These are phyloP conservation scores for Obelidium mucronatum DNA, from an alignment of 192 early-diverging fungal species.

Conservation along the genomic window DNA sequence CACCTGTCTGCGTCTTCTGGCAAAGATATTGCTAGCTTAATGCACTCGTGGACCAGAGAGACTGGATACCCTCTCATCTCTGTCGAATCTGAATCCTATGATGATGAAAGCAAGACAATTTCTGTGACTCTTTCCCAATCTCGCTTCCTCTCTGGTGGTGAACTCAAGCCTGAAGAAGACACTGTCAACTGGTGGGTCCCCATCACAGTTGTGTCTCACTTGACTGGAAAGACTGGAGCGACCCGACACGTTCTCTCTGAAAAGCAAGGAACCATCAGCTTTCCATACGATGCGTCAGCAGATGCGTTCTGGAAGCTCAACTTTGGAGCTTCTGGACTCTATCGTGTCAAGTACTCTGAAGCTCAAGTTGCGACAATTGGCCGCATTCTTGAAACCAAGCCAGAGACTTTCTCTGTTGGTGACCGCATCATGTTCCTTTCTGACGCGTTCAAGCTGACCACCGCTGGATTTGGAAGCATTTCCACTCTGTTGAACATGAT, in stretches of 20 bases:
- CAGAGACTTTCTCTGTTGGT: conserved; percentile 45
- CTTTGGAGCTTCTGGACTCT: conserved; percentile 79
- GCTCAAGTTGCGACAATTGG: conserved; percentile 43
- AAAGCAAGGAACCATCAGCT: conserved; percentile 51
- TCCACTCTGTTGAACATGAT: conserved; percentile 78
- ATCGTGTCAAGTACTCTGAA: conserved; percentile 72
- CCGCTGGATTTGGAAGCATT: conserved; percentile 81
- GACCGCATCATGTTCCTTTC: conserved; percentile 87
- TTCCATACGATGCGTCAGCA: conserved; percentile 50
- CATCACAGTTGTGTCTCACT: conserved; percentile 61
- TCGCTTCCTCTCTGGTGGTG: conserved; percentile 87
- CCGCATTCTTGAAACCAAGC: conserved; percentile 57
- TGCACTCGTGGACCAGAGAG: conserved; percentile 88
- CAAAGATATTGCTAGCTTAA: conserved; percentile 82
- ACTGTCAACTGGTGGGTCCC: conserved; percentile 85
- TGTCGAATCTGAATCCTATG: conserved; percentile 65
- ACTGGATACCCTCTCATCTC: conserved; percentile 87
- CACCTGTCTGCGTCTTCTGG: conserved; percentile 82
- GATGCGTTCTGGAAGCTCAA: conserved; percentile 86
- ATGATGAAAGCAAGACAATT: conserved; percentile 48
- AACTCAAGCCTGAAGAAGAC: conserved; percentile 81
- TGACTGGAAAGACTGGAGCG: conserved; percentile 42
- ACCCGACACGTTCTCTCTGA: conserved; percentile 61
- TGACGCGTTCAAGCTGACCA: conserved; percentile 81
- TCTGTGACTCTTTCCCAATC: conserved; percentile 76